phyloP scores from a whole-genome alignment of 1,284 basidiomycete genomes.

The Cutaneotrichosporon daszewskae region DNA sequence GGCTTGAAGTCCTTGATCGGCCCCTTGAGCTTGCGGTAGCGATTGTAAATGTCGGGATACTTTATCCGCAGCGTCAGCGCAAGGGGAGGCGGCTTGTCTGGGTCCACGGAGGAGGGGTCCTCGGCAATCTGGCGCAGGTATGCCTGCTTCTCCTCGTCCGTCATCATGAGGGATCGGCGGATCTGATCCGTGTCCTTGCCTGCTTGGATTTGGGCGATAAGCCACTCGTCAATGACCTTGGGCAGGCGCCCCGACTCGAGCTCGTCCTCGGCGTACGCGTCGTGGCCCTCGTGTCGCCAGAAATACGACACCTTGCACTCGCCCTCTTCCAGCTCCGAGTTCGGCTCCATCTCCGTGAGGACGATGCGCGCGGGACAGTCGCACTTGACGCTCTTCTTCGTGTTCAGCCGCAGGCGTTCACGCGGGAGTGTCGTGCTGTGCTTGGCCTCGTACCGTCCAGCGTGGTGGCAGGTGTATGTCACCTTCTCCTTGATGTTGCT shows the following conservation, averaged over 20 bases:
- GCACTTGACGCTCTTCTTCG: slow-evolving; percentile 45
- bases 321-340: slow-evolving; percentile 27
- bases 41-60: slow-evolving; percentile 46
- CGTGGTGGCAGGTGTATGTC: slow-evolving; percentile 45
- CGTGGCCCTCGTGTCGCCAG: slow-evolving; percentile 45
- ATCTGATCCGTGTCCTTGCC: slow-evolving; percentile 41
- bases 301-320: slow-evolving; percentile 37
- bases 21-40: slow-evolving; percentile 41
- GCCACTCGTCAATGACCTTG: slow-evolving; percentile 42
- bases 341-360: slow-evolving; percentile 37
- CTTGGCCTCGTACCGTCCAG: slow-evolving; percentile 37
- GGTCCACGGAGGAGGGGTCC: slow-evolving; percentile 29
- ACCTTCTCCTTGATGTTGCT: slow-evolving; percentile 38
- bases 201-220: slow-evolving; percentile 34
- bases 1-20: slow-evolving; percentile 37
- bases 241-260: slow-evolving; percentile 35
- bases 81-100: slow-evolving; percentile 36
- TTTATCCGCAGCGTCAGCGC: slow-evolving; percentile 38
- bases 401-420: slow-evolving; percentile 40
- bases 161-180: slow-evolving; percentile 28
- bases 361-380: slow-evolving; percentile 40
- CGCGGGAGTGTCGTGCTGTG: slow-evolving; percentile 34
- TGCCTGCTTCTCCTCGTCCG: slow-evolving; percentile 35
- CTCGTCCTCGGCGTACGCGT: slow-evolving; percentile 37
- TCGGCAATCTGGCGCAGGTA: slow-evolving; percentile 32